Conservation (phyloP, 192 early-diverging fungal genomes). For the Coemansia furcata region DNA sequence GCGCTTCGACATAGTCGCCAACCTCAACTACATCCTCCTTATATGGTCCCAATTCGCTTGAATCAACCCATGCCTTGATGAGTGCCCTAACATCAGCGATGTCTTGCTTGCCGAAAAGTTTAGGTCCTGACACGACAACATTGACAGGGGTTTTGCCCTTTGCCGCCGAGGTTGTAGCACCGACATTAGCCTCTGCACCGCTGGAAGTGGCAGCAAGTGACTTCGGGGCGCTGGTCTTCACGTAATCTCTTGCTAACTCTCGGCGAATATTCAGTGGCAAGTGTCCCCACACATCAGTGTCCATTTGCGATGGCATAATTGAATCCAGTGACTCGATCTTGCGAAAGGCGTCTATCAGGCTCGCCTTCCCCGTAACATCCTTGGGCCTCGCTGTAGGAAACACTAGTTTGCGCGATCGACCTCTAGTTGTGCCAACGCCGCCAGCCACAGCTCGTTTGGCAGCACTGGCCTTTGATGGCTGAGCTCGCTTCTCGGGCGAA, state of each 20-base stretch:
- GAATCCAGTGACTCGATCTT: constrained; percentile 26
- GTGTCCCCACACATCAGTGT: constrained; percentile 26
- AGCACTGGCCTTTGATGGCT: not conserved
- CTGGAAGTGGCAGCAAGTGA: not conserved
- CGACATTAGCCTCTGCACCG: not conserved
- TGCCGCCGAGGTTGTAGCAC: not conserved
- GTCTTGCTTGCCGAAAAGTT: constrained; percentile 17
- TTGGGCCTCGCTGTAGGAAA: constrained; percentile 5
- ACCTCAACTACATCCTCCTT: constrained; percentile 32
- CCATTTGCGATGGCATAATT: constrained; percentile 49
- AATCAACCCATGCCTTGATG: constrained; percentile 23
- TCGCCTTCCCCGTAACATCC: not conserved
- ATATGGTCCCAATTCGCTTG: constrained; percentile 15
- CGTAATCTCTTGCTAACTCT: constrained; percentile 35
- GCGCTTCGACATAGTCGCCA: constrained; percentile 25
- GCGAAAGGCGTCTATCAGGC: constrained; percentile 33
- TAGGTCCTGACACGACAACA: constrained; percentile 8
- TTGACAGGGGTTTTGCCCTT: not conserved
- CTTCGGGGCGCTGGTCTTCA: constrained; percentile 6
- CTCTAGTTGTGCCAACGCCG: constrained; percentile 4
- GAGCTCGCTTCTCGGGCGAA: not conserved
- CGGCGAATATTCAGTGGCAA: constrained; percentile 36
- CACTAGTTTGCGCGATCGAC: constrained; percentile 27
- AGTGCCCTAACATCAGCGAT: constrained; percentile 18
- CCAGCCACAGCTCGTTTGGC: not conserved